Conservation (phyloP, 345 rosid genomes). For the Salix koriyanagi region DNA sequence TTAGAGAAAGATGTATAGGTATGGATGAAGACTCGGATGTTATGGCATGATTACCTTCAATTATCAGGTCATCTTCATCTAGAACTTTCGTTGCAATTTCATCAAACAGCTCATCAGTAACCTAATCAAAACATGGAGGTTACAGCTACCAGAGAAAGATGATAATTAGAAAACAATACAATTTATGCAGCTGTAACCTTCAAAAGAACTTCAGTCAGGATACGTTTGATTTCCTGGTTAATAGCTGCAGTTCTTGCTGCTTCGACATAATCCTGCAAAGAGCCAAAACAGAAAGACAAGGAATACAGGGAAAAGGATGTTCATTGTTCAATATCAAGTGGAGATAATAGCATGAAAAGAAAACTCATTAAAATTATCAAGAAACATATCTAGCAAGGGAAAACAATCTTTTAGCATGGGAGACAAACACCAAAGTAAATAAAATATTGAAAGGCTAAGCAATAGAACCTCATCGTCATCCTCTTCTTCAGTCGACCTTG, state of each 20-base stretch:
- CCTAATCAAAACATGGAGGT: conserved; percentile 45
- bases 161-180: conserved; percentile 15
- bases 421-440: neutral
- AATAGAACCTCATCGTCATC: conserved; percentile 77
- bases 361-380: neutral
- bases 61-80: conserved; percentile 54
- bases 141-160: conserved; percentile 13
- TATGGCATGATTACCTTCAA: conserved; percentile 50
- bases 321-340: conserved; percentile 3
- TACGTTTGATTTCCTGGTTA: conserved; percentile 87
- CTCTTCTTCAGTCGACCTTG: conserved; percentile 74
- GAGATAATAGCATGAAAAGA: neutral
- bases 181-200: conserved; percentile 49
- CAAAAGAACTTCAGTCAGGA: conserved; percentile 88
- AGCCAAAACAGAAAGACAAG: conserved; percentile 2
- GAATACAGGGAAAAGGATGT: neutral
- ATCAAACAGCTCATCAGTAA: conserved; percentile 88
- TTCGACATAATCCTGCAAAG: conserved; percentile 73
- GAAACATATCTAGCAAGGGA: neutral
- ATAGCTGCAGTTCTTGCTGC: conserved; percentile 66
- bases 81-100: conserved; percentile 94
- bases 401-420: too few species aligned
- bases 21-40: neutral
- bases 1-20: neutral
- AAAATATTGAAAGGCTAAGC: conserved; percentile 7